These are phyloP conservation scores for Penicillium cinerascens DNA, from an alignment of 495 filamentous ascomycete species.

Conservation along the genomic window DNA sequence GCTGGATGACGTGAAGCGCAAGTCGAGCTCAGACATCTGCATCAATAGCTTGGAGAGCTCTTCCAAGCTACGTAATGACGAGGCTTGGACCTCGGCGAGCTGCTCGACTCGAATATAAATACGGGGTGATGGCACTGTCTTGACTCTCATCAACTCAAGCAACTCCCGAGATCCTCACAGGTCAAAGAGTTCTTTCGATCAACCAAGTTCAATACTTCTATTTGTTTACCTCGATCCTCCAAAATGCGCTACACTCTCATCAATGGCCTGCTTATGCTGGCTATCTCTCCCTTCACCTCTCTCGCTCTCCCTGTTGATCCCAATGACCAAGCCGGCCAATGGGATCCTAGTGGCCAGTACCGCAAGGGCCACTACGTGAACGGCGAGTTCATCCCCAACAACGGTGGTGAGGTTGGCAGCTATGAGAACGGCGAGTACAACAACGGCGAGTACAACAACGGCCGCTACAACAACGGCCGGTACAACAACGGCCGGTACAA, in stretches of 20 bases:
- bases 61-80: conserved; percentile 12
- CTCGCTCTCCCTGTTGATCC: conserved; percentile 26
- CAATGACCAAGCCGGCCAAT: conserved; percentile 19
- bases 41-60: conserved; percentile 18
- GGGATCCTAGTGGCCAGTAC: conserved; percentile 25
- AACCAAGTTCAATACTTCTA: neutral
- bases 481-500: conserved; percentile 12
- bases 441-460: conserved; percentile 13
- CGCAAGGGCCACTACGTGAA: conserved; percentile 21
- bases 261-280: conserved; percentile 24
- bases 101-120: conserved; percentile 22
- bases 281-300: conserved; percentile 20
- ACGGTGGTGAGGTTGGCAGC: conserved; percentile 4
- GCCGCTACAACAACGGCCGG: conserved; percentile 15
- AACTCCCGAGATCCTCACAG: conserved; percentile 10
- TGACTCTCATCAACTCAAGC: conserved; percentile 12
- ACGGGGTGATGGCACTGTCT: conserved; percentile 5
- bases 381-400: conserved; percentile 18
- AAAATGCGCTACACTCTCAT: conserved; percentile 26
- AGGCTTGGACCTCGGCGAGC: conserved; percentile 1
- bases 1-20: conserved; percentile 19
- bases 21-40: conserved; percentile 41
- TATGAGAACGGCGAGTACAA: conserved; percentile 10
- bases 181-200: neutral
- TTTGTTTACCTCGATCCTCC: neutral